Base-by-base conservation (phyloP, 345 rosid species). In the Physaria fendleri region DNA sequence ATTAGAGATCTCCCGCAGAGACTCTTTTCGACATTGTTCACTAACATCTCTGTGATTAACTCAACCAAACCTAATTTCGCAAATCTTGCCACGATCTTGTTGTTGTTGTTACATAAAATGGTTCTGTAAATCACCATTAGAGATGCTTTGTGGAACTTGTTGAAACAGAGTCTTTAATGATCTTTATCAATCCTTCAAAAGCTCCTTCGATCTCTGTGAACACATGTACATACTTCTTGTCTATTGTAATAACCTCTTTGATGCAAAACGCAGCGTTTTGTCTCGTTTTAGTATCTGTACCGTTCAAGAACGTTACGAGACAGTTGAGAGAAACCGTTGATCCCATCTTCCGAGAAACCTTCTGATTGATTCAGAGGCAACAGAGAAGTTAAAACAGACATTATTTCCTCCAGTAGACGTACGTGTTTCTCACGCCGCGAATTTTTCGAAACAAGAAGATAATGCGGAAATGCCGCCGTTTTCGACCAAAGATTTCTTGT, bases 91-190 rank as follows among this genome's bases (percentile, higher is more conserved):
- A 63, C 40, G 38, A 65, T 57, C 28, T 64, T 44, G 16, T 47
- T n/a, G n/a, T n/a, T n/a, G n/a, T n/a, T 49, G 12, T 67, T 54
- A 3, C 75, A 59, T 3, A 75, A 66, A 48, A 84, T 44, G 67
- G 82, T 72, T 15, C 72, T 58, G 32, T 85, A 82, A 2, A 84
- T 77, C 45, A 71, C 61, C 32, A 74, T 69, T 23, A 82, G 56
- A 4, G 98, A 79, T 24, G 96, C 75, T 75, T 78, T 91, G 83
- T 79, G 3, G 91, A 65, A 6, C 78, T 38, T 0, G 85, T 78
- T 13, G 85, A 83, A 62, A 84, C 82, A 22, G 96, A 95, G 66
- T 81, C 82, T 64, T 64, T 77, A 16, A 88, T 64, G 24, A 88
- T 69, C 62, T 76, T 79, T 5, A 78, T 64, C 22, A 91, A 43